Conservation (phyloP, 2,329 filamentous ascomycete genomes). For the Aspergillus amoenus region DNA sequence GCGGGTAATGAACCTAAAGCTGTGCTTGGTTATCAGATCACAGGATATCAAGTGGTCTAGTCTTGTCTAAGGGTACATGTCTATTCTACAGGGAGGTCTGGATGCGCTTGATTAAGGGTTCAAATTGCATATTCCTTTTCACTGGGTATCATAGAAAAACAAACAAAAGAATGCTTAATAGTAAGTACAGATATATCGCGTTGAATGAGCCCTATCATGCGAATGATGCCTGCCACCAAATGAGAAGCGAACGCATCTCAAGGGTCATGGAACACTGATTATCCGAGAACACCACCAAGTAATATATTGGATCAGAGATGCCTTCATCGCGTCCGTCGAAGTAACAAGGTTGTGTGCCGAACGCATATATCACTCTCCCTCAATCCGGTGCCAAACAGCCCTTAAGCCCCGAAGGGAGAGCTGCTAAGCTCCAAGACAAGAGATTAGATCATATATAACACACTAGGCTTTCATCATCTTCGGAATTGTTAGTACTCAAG, state of each 20-base stretch:
- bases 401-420: conserved; percentile 85
- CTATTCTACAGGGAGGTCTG: neutral
- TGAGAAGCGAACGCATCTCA: conserved; percentile 1
- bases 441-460: conserved; percentile 82
- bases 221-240: neutral
- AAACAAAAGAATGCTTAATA: neutral
- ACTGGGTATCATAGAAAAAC: neutral
- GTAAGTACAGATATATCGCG: neutral
- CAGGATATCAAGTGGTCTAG: neutral
- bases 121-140: neutral
- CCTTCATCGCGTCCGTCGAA: conserved; percentile 89
- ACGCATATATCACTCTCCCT: conserved; percentile 94
- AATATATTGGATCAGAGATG: conserved; percentile 77
- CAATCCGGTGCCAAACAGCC: conserved; percentile 67
- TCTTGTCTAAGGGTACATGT: neutral
- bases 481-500: conserved; percentile 14
- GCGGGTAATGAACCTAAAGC: neutral
- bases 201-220: conserved; percentile 18
- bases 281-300: conserved; percentile 50
- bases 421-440: conserved; percentile 64
- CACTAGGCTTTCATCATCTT: conserved; percentile 99
- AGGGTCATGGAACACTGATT: conserved; percentile 11
- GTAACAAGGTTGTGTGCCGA: conserved; percentile 99
- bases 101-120: neutral
- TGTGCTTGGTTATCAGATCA: neutral